Base-by-base conservation (phyloP, 345 rosid genomes). In the Anacardium occidentale region DNA sequence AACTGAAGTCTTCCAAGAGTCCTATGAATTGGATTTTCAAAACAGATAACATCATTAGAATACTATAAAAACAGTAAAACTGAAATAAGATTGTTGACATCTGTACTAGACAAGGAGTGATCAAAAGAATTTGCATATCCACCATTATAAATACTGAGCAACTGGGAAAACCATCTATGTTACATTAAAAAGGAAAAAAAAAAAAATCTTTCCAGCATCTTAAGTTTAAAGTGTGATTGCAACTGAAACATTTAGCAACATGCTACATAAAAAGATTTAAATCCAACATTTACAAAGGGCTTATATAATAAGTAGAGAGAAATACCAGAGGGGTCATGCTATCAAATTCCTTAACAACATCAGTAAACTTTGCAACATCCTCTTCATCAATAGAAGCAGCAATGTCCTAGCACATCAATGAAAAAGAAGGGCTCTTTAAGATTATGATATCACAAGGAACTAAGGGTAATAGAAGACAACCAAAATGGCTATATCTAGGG, bases 1-100 rank as follows among this genome's bases (percentile, higher is more conserved):
- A n/a, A n/a, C n/a, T n/a, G n/a, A n/a, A n/a, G 99, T 96, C 90
- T 96, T 96, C 97, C 98, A 93, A 3, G 97, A 76, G 76, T 93
- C 99, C 98, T 96, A 75, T 26, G 22, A 50, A 57, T 15, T 42
- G 63, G 66, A 63, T 72, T 40, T 10, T 10, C 32, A 29, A 29
- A 29, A 29, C 32, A 29, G 32, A 3, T 29, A 29, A 29, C 1
- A 29, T 29, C 3, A 29, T 29, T 29, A 65, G 74, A 24, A 74
- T 21, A 10, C 11, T n/a, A 44, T 40, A 42, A 50, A 6, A 22
- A 54, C n/a, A 7, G 37, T 10, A 52, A 56, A 60, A 66, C 4
- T 7, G 9, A 37, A 7, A 37, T 37, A 37, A 37, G n/a, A 25
- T 25, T 8, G 57, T 48, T 7, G 2, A 22, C 18, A 48, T 48